Evolutionary conservation across 2,329 filamentous ascomycete genomes (phyloP), one percentile per base, ranked within the genome.

Genomic region (Pseudocercospora fuligena): DNA sequence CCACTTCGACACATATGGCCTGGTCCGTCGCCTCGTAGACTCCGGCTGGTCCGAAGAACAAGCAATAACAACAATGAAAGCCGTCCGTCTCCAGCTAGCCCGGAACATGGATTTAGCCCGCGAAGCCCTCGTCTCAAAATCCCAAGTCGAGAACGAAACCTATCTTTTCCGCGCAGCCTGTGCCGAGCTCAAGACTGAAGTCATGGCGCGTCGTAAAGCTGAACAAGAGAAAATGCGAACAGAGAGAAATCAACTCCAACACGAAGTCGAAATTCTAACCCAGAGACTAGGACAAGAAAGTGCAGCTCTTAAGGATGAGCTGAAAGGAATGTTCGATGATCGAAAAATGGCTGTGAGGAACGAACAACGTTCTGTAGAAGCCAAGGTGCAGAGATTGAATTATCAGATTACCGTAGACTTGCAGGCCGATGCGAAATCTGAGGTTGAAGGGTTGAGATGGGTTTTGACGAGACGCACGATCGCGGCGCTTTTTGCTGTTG

Each of bases 241-340:
- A 70, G 92, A 97, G 77, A 86, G 95, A 47, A 92, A 91, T 3
- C 89, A 94, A 58, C 80, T 99, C 70, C 93, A 97, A 81, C 94
- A 97, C 78, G 95, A 98, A 78, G 89, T 94, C n/a, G 95, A 99
- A 78, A 97, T 97, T 19, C 79, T 97, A 63, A 89, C 88, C 63
- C 95, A 98, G 82, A 87, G 90, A 57, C 83, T 97, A 66, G 92
- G 89, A 36, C 94, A 97, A 79, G 94, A 98, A 77, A 84, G 94
- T 27, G 81, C 89, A 63, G 90, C 87, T 36, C 82, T 98, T 66
- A 95, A 92, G 73, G 94, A 99, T 76, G 92, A 94, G 63, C 86
- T 98, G n/a, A 93, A 94, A 77, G 94, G 93, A 65, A 91, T 97
- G 86, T 97, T 98, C 78, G 94, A 98, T 76, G 94, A 99, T 77